Conservation (phyloP, 106 monocot genomes). For the Dioscorea zingiberensis region DNA sequence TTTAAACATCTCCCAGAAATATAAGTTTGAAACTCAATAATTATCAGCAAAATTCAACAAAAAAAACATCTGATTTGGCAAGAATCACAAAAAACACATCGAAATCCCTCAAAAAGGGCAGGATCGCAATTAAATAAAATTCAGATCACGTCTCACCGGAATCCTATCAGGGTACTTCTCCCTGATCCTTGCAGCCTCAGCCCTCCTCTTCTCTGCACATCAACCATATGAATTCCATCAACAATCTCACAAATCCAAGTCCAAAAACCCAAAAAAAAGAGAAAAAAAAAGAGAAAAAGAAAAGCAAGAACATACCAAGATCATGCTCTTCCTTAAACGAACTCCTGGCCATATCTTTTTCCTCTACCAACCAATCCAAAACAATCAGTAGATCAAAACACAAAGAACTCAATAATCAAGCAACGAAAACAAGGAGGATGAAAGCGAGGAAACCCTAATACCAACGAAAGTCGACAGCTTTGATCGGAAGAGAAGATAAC, state of each 20-base stretch:
- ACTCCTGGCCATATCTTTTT: conserved; percentile 44
- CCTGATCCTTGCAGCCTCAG: conserved; percentile 46
- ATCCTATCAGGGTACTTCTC: conserved; percentile 53
- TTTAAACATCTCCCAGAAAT: too few relatives aligned
- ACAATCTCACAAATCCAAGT: neutral
- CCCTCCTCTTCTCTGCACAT: conserved; percentile 38
- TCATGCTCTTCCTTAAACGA: conserved; percentile 56
- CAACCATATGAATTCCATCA: neutral
- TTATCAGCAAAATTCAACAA: neutral
- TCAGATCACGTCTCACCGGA: conserved; percentile 22
- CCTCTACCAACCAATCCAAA: neutral
- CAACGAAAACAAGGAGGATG: too few relatives aligned
- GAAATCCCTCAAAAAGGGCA: neutral
- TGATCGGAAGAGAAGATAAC: too few relatives aligned
- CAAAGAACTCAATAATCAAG: too few relatives aligned
- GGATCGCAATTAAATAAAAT: neutral
- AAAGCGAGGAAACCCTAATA: too few relatives aligned
- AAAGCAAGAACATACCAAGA: conserved; percentile 38
- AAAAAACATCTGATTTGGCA: neutral
- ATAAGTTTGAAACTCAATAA: neutral
- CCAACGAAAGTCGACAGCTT: too few relatives aligned
- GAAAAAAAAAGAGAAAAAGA: neutral
- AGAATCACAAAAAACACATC: neutral
- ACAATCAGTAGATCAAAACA: neutral
- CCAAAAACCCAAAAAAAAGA: neutral